phyloP scores from a whole-genome alignment of 768 basidiomycete species.

The Trametes cingulata region DNA sequence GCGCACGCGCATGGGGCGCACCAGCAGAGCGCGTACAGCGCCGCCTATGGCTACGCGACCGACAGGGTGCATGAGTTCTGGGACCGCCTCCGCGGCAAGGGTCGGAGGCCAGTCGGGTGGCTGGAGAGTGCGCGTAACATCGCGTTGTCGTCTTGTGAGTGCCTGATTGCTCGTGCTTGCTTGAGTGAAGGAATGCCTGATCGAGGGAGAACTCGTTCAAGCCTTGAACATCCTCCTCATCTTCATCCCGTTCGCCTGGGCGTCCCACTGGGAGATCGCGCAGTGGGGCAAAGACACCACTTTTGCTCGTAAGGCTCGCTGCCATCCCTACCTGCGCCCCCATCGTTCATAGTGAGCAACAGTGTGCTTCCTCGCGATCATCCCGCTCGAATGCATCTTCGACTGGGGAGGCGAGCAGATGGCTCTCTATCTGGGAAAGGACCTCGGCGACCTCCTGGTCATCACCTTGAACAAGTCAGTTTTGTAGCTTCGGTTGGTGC shows the following conservation, averaged over 20 bases:
- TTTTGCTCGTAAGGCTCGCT: conserved; percentile 45
- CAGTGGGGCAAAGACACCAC: conserved; percentile 39
- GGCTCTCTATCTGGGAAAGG: conserved; percentile 53
- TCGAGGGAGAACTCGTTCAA: conserved; percentile 24
- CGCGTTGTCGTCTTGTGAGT: conserved; percentile 18
- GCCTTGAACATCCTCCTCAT: conserved; percentile 62
- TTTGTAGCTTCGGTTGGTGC: background rate
- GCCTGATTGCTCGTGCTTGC: background rate
- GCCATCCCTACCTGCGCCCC: background rate
- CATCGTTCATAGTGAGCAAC: conserved; percentile 53
- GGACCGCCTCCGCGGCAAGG: conserved; percentile 17
- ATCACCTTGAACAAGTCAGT: conserved; percentile 67
- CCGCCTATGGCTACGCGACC: conserved; percentile 9
- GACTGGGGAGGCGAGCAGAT: conserved; percentile 64
- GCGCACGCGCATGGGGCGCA: background rate
- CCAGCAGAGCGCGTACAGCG: background rate
- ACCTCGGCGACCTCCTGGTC: conserved; percentile 66
- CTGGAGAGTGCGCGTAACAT: conserved; percentile 10
- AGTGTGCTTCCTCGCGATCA: conserved; percentile 68
- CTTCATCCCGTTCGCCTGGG: conserved; percentile 63
- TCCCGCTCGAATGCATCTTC: conserved; percentile 65
- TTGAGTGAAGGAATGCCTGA: background rate
- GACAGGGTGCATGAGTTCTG: conserved; percentile 14
- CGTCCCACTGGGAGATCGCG: conserved; percentile 33
- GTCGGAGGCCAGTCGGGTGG: conserved; percentile 9